These are phyloP conservation scores for Heteromeles arbutifolia DNA, from an alignment of 306 rosid genomes.

Conservation along the genomic window DNA sequence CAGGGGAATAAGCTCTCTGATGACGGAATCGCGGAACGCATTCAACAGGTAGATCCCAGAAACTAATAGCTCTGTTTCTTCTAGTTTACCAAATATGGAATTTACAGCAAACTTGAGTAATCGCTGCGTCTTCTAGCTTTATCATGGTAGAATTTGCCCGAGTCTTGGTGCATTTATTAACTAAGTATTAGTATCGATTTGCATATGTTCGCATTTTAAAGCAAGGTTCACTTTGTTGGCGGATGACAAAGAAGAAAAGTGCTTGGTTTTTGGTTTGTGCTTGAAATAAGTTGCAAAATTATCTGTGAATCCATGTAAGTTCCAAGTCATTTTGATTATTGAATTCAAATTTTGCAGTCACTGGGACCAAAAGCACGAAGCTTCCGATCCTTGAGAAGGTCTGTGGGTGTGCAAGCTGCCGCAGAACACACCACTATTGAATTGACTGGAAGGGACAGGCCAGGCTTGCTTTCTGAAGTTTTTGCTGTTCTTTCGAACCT, in stretches of 20 bases:
- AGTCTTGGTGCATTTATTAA: neutral
- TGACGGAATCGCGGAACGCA: conserved; percentile 72
- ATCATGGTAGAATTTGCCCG: neutral
- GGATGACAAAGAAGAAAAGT: conserved; percentile 7
- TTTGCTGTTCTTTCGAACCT: conserved; percentile 92
- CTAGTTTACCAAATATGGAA: neutral
- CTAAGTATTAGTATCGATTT: neutral
- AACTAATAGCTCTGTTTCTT: neutral
- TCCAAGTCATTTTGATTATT: conserved; percentile 7
- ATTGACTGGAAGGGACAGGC: conserved; percentile 86
- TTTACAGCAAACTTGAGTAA: neutral
- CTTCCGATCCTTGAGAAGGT: conserved; percentile 74
- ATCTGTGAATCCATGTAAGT: conserved; percentile 6
- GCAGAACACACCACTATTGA: conserved; percentile 74
- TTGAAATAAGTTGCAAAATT: neutral
- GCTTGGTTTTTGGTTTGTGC: conserved; percentile 7
- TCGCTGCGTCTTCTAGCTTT: neutral
- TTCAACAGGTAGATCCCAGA: conserved; percentile 78
- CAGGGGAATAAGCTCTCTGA: conserved; percentile 66
- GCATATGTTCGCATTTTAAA: neutral
- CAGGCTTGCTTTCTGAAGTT: conserved; percentile 91
- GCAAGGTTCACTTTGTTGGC: neutral
- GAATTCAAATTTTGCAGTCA: conserved; percentile 43
- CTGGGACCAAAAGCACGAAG: conserved; percentile 73
- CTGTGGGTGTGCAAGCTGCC: conserved; percentile 87